Evolutionary conservation across 106 monocot species (phyloP).

Genomic region (Gastrodia elata): DNA sequence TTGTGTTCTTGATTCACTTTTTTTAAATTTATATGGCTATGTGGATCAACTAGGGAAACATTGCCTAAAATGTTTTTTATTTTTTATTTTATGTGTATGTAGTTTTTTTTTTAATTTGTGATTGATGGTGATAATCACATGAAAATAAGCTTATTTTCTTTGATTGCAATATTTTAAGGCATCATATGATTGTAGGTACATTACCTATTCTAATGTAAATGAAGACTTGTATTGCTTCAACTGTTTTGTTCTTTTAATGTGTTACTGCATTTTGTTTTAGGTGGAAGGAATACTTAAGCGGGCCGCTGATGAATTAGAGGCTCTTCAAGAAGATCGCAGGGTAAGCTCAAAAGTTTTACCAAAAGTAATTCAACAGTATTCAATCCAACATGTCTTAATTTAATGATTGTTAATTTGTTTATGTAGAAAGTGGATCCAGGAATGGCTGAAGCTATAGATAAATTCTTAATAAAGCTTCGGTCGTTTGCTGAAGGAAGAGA

Average conservation of each 20-base stretch:
- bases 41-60: neutral
- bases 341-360: conserved; percentile 18
- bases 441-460: conserved; percentile 84
- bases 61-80: neutral
- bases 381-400: neutral
- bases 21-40: no score
- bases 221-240: neutral
- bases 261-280: conserved; percentile 19
- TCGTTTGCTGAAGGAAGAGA: conserved; percentile 56
- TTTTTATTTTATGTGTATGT: neutral
- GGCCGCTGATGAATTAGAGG: conserved; percentile 67
- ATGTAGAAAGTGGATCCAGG: conserved; percentile 76
- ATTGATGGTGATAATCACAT: neutral
- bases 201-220: neutral
- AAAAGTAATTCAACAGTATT: neutral
- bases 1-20: no score
- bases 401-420: conserved; percentile 5
- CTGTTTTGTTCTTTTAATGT: neutral
- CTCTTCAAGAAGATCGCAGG: conserved; percentile 94
- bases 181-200: neutral
- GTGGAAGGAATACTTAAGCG: conserved; percentile 82
- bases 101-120: neutral
- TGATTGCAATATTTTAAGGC: neutral
- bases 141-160: neutral
- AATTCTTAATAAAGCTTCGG: conserved; percentile 71